Base-by-base conservation (phyloP, 495 filamentous ascomycete species). In the Tuber magnatum region DNA sequence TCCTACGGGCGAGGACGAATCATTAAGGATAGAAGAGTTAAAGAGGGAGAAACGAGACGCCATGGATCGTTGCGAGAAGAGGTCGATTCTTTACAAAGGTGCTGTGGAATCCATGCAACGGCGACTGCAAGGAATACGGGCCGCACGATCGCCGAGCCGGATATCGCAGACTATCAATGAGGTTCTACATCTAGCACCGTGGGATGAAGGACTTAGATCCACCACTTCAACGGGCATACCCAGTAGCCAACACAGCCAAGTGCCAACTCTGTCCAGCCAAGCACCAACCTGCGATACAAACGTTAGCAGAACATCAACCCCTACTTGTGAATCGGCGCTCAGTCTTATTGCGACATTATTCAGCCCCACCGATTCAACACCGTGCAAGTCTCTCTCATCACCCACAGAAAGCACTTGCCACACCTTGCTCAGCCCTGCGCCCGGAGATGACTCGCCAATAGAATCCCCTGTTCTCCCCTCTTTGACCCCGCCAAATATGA, bases 361-460 rank as follows among this genome's bases (percentile, higher is more conserved):
- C 38, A 78, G 79, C 65, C 79, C 79, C 28, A 78, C 78, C 46
- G 79, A 81, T 32, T 48, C 71, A 40, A 70, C 72, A 18, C 14
- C 72, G 10, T 74, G 72, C 28, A 65, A 35, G 28, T 32, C 56
- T 77, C 79, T 20, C 82, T 85, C 12, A 80, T 83, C 42, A 86
- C 85, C 51, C 86, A 86, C 7, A 83, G 83, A 69, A 35, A 65
- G 56, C 28, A 81, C 79, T 71, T 85, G 82, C 78, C 83, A 80
- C 42, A 84, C 82, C 42, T 73, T 79, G 28, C 80, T 83, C 48
- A 81, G 79, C 68, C 75, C 78, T 28, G 77, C 71, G 10, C 75
- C 78, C 32, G 73, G 71, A 51, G 72, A 65, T 71, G 74, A 75
- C 61, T 81, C 74, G 14, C 78, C 46, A 51, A 43, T 56, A 72